phyloP scores from a whole-genome alignment of 1,284 basidiomycete species.

The Porodaedalea pini region DNA sequence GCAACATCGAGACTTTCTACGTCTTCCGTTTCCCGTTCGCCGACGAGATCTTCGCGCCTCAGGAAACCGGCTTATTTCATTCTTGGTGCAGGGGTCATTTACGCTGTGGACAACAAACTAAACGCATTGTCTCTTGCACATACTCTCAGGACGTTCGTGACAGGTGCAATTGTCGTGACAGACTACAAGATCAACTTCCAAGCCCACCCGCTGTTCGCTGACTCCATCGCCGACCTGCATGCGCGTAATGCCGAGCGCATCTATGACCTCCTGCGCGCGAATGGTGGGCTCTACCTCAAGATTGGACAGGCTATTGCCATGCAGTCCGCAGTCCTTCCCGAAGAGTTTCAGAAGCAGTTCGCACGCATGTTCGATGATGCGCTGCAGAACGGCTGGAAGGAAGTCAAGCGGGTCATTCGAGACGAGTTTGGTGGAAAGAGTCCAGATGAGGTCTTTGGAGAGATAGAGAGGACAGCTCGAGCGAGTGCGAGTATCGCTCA shows the following conservation, averaged over 20 bases:
- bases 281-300: slow-evolving; percentile 89
- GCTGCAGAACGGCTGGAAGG: slow-evolving; percentile 73
- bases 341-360: slow-evolving; percentile 79
- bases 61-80: slow-evolving; percentile 3
- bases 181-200: slow-evolving; percentile 85
- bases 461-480: slow-evolving; percentile 69
- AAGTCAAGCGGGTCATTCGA: slow-evolving; percentile 66
- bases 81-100: slow-evolving; percentile 3
- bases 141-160: slow-evolving; percentile 12
- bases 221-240: slow-evolving; percentile 74
- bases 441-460: slow-evolving; percentile 71
- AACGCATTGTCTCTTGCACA: slow-evolving; percentile 14
- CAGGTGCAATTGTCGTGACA: slow-evolving; percentile 51
- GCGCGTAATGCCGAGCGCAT: slow-evolving; percentile 78
- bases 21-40: background rate
- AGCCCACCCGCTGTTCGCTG: slow-evolving; percentile 49
- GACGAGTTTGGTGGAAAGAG: slow-evolving; percentile 67
- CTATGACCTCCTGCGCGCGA: slow-evolving; percentile 69
- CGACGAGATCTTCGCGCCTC: background rate
- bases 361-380: slow-evolving; percentile 81
- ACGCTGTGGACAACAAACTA: slow-evolving; percentile 10
- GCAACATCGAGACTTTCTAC: background rate
- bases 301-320: slow-evolving; percentile 82
- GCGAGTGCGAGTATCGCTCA: slow-evolving; percentile 89
- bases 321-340: slow-evolving; percentile 79